Evolutionary conservation across 495 filamentous ascomycete genomes (phyloP).

Genomic region (Trichoderma asperelloides): DNA sequence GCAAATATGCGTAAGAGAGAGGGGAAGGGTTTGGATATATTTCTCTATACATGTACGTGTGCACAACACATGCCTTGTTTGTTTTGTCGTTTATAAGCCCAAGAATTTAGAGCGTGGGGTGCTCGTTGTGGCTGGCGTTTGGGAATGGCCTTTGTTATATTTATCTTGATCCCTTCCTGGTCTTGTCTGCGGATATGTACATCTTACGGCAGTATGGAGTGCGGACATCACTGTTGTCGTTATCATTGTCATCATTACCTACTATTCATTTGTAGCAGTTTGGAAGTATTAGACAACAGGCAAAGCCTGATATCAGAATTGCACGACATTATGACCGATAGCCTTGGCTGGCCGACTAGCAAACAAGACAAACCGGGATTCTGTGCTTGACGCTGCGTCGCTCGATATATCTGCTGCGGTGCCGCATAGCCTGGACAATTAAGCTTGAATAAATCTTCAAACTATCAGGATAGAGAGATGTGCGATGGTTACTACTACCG

Average conservation of each 20-base stretch:
- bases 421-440: no score
- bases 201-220: neutral
- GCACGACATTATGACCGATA: slow-evolving; percentile 3
- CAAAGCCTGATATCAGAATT: slow-evolving; percentile 5
- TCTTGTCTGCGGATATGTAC: neutral
- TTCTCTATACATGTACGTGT: neutral
- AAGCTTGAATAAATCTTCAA: no score
- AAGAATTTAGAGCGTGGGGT: neutral
- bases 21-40: neutral
- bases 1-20: neutral
- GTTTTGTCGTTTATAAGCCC: neutral
- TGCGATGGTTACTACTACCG: no score
- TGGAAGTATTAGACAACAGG: slow-evolving; percentile 2
- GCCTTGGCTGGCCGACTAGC: neutral
- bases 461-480: no score
- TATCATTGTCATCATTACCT: neutral
- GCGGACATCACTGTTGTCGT: neutral
- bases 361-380: neutral
- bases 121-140: slow-evolving; percentile 3
- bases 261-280: slow-evolving; percentile 5
- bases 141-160: neutral
- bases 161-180: neutral
- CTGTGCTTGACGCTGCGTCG: no score
- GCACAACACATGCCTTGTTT: neutral
- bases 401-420: no score